These are phyloP conservation scores for Pythium utonaiense DNA, from an alignment of 352 stramenopile genomes.

Conservation along the genomic window DNA sequence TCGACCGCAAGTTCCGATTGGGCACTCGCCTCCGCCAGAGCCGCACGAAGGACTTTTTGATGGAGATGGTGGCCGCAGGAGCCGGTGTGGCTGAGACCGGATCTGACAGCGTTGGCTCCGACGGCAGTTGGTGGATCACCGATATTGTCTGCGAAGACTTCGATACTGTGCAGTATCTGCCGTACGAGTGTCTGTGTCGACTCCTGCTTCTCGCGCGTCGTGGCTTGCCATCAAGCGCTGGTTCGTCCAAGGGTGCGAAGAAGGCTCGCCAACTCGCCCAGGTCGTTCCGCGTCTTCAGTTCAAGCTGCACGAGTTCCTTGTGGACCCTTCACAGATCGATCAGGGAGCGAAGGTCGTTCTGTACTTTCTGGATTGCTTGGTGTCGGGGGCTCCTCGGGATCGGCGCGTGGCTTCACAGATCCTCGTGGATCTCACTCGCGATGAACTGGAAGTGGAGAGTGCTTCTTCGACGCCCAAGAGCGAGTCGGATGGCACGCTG, in stretches of 20 bases:
- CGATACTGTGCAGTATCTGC: conserved; percentile 77
- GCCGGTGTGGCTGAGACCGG: conserved; percentile 12
- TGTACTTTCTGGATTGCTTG: conserved; percentile 74
- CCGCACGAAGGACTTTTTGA: conserved; percentile 75
- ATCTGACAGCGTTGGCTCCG: conserved; percentile 8
- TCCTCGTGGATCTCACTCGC: conserved; percentile 56
- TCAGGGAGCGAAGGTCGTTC: conserved; percentile 45
- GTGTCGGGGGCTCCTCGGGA: conserved; percentile 45
- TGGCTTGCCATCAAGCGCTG: neutral
- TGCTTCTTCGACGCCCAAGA: conserved; percentile 21
- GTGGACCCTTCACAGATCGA: conserved; percentile 29
- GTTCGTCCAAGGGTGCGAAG: conserved; percentile 3
- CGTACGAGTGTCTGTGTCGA: conserved; percentile 73
- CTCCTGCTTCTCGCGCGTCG: conserved; percentile 62
- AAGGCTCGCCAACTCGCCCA: conserved; percentile 22
- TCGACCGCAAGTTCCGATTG: conserved; percentile 75
- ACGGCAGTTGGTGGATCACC: conserved; percentile 77
- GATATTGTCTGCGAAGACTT: conserved; percentile 87
- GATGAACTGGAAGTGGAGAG: conserved; percentile 22
- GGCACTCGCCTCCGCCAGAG: conserved; percentile 76
- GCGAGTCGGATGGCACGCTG: conserved; percentile 24
- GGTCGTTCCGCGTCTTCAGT: conserved; percentile 51
- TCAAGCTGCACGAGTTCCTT: conserved; percentile 58
- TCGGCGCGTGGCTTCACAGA: conserved; percentile 57
- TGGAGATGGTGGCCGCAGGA: conserved; percentile 77